These are phyloP conservation scores for Leptoxyphium fumago DNA, from an alignment of 2,329 filamentous ascomycete species.

Conservation along the genomic window DNA sequence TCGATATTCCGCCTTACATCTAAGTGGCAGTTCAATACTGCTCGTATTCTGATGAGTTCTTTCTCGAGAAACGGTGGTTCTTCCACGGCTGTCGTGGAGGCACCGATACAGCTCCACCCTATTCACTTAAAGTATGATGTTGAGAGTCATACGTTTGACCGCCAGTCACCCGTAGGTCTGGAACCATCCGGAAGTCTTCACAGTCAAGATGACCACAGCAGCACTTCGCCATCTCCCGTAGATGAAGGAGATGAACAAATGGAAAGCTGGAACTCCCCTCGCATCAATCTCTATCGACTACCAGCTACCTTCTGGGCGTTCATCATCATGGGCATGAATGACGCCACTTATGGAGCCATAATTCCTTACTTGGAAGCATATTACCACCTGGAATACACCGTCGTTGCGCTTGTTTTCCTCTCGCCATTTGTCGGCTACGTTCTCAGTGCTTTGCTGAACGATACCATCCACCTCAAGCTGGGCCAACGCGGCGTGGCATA, in stretches of 20 bases:
- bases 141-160: not conserved
- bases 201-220: slow-evolving; percentile 14
- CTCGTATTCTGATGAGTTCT: too few species aligned
- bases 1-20: too few species aligned
- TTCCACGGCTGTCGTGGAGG: slow-evolving; percentile 13
- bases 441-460: slow-evolving; percentile 48
- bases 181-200: not conserved
- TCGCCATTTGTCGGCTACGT: slow-evolving; percentile 53
- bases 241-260: slow-evolving; percentile 25
- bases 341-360: slow-evolving; percentile 39
- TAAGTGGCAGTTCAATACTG: too few species aligned
- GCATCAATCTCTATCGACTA: slow-evolving; percentile 43
- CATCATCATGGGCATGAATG: slow-evolving; percentile 53
- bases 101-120: slow-evolving; percentile 13
- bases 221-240: slow-evolving; percentile 31
- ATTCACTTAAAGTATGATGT: slow-evolving; percentile 7
- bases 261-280: slow-evolving; percentile 50
- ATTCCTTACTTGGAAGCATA: slow-evolving; percentile 45
- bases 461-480: slow-evolving; percentile 45
- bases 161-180: too few species aligned
- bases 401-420: slow-evolving; percentile 53
- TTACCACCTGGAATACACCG: slow-evolving; percentile 46
- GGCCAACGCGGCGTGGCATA: slow-evolving; percentile 61
- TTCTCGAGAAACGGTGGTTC: slow-evolving; percentile 8
- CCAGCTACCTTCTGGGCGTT: slow-evolving; percentile 47